Evolutionary conservation across 75 land plant species (phyloP).

Genomic region (Pseudotsuga menziesii): DNA sequence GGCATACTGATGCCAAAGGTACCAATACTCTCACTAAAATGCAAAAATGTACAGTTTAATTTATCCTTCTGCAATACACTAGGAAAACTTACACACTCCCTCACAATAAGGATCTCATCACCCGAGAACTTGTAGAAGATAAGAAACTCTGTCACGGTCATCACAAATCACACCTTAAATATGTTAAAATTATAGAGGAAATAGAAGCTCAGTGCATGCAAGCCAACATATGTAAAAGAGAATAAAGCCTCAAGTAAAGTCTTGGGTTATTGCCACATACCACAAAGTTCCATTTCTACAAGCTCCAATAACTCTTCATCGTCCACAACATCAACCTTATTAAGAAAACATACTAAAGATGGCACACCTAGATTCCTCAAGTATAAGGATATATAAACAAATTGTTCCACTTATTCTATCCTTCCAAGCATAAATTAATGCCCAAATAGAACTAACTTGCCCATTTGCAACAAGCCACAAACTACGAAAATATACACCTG

Average conservation of each 20-base stretch:
- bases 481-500: not conserved
- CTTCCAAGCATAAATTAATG: not conserved
- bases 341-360: constrained; percentile 89
- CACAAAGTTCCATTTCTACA: constrained; percentile 97
- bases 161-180: not conserved
- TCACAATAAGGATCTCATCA: constrained; percentile 91
- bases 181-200: not conserved
- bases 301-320: constrained; percentile 91
- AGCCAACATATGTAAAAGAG: not conserved
- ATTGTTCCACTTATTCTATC: not conserved
- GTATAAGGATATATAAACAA: constrained; percentile 5
- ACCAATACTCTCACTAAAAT: too few relatives aligned
- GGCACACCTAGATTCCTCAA: constrained; percentile 80
- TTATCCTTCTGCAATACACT: too few relatives aligned
- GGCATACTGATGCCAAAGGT: too few relatives aligned
- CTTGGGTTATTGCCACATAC: constrained; percentile 20
- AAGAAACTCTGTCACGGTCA: constrained; percentile 65
- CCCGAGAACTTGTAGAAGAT: constrained; percentile 98
- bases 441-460: not conserved
- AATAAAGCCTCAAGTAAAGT: not conserved
- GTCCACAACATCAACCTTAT: constrained; percentile 93
- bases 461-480: not conserved
- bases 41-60: too few relatives aligned
- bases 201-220: not conserved
- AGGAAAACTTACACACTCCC: too few relatives aligned